Evolutionary conservation across 768 basidiomycete species (phyloP), one percentile per base, ranked within the genome.

Genomic region (Tylopilus subfusipes): DNA sequence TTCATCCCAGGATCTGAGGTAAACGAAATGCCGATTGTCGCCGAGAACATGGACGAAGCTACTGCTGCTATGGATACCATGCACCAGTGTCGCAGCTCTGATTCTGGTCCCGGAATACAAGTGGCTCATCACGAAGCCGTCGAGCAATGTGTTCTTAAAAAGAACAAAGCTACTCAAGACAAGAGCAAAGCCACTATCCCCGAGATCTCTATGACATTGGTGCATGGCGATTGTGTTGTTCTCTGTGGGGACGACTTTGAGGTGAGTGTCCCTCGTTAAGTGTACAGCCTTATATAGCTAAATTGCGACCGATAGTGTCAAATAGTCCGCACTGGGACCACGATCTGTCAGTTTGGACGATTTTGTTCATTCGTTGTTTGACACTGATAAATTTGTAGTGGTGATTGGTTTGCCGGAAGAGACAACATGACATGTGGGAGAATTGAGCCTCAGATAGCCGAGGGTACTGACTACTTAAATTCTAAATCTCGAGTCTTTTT

Each of bases 171-270:
- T 47, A 24, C 13, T n/a, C 59, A 59, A 29, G 52, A 57, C 47
- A 68, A 57, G 56, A 56, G 2, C 45, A 60, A 63, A 56, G 21
- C 53, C 16, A 39, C 55, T 13, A 39, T 47, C 9, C 62, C 62
- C 14, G 50, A 60, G 42, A 62, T 70, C 21, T 62, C 68, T 18
- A 34, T 75, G 50, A 74, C 70, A 19, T 61, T 76, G 36, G 68
- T 74, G 9, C 75, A 77, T 52, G 75, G 76, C 0, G 75, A 77
- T 61, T 63, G 68, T 47, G 57, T 72, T 2, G 43, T 76, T 36
- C 63, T 76, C 7, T 58, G 9, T 3, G 75, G 76, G 11, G 75
- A 72, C 48, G 72, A 71, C 42, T 76, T 74, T 50, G 73, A 76
- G 66, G 75, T 75, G 63, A 72, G 56, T 71, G 64, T 48, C 48